Base-by-base conservation (phyloP, 2,329 filamentous ascomycete species). In the Cadophora sp. region DNA sequence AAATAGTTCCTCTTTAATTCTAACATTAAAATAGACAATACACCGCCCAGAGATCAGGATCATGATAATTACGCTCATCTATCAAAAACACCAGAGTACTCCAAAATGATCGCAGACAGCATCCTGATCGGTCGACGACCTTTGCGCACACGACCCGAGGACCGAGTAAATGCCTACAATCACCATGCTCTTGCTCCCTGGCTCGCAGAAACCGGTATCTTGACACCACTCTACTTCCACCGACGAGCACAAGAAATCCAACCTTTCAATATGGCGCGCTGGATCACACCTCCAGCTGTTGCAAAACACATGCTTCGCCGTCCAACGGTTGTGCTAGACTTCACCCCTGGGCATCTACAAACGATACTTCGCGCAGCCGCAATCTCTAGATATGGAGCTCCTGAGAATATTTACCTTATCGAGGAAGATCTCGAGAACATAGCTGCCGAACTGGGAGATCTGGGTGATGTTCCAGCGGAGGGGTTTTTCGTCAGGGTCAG, bases 241-340 rank as follows among this genome's bases (percentile, higher is more conserved):
- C 50, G 50, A 33, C 50, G 50, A 13, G 50, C 50, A 4, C 27
- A 33, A 36, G 24, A 55, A n/a, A 55, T 33, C 14, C 50, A 27
- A 55, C 27, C 27, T 33, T 55, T 55, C 50, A 55, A 55, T n/a
- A 55, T 55, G 50, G 50, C 50, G 27, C 50, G 50, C 14, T 33
- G 50, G 50, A 55, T 55, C 16, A 6, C 50, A 11, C 13, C 50
- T n/a, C 50, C 50, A 9, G 24, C 50, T 18, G 50, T 55, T 2
- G 16, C 16, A 14, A 33, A 55, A 8, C 50, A 55, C 16, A 55
- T 55, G 50, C 50, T 55, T 36, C 50, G 50, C 18, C 27, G 50
- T 33, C 27, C 50, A 55, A 33, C 8, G 5, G 7, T 55, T 6
- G 50, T 55, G 27, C 27, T 55, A 18, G 14, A 55, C 14, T 55